Conservation (phyloP, 2,329 filamentous ascomycete species). For the Lasiodiplodia sp. region DNA sequence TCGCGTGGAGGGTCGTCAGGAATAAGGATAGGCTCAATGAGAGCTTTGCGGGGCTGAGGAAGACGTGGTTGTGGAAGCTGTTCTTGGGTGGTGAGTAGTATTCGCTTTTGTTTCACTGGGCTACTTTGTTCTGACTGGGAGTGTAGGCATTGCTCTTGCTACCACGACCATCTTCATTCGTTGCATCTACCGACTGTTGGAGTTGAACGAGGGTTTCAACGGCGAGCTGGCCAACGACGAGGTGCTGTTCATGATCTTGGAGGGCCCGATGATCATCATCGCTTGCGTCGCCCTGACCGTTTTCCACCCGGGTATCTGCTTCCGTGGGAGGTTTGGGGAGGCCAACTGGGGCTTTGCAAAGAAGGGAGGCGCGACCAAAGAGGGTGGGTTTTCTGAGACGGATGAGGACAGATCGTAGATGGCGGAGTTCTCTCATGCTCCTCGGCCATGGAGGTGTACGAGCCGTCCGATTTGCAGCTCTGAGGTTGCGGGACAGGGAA, state of each 20-base stretch:
- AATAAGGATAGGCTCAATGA: not conserved
- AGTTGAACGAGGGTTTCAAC: constrained; percentile 57
- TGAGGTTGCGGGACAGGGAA: not conserved
- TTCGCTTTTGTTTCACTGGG: too few species aligned
- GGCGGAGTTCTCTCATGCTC: not conserved
- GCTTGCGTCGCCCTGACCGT: constrained; percentile 55
- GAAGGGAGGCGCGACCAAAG: not conserved
- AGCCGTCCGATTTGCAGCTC: not conserved
- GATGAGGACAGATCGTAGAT: not conserved
- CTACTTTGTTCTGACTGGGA: not conserved
- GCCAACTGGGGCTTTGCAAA: constrained; percentile 1
- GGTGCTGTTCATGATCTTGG: constrained; percentile 57
- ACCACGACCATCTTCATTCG: constrained; percentile 56
- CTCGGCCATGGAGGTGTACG: not conserved
- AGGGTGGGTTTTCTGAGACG: not conserved
- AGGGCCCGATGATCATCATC: constrained; percentile 62
- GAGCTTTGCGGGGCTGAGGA: not conserved
- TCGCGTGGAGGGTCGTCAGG: constrained; percentile 34
- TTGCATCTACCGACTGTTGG: constrained; percentile 58
- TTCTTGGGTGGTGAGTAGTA: constrained; percentile 20
- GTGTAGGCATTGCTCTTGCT: constrained; percentile 44
- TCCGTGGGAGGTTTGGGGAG: constrained; percentile 10
- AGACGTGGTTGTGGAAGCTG: constrained; percentile 5
- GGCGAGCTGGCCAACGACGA: constrained; percentile 58
- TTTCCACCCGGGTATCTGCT: constrained; percentile 52